Percentiles rank a stretch among this genome's conserved stretches.
Evolutionary conservation across 2,329 filamentous ascomycete genomes (phyloP).

Genomic region (Trichoderma lentiforme): DNA sequence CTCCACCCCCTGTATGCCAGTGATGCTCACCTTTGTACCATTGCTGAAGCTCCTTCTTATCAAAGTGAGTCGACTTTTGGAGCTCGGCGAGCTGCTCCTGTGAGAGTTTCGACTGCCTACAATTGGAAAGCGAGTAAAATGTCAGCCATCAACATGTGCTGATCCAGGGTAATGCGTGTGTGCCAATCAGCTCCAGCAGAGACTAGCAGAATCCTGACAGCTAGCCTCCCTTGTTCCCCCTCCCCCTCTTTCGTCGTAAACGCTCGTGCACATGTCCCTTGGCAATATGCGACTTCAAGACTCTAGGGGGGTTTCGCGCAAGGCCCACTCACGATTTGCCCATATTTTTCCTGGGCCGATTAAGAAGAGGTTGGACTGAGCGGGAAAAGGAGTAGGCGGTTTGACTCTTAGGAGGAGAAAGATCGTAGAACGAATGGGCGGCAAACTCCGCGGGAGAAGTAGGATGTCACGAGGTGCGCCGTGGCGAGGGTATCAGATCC

Average conservation of each 20-base stretch:
- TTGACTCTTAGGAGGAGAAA: neutral
- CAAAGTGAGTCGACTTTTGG: conserved; percentile 95
- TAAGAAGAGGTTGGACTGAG: neutral
- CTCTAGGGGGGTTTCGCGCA: neutral
- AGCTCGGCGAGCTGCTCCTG: conserved; percentile 93
- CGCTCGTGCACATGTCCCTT: neutral
- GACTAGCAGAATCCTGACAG: neutral
- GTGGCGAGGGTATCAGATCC: neutral
- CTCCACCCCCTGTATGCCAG: neutral
- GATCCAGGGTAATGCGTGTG: neutral
- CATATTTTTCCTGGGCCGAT: neutral
- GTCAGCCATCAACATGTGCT: neutral
- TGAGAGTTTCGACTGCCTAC: conserved; percentile 95
- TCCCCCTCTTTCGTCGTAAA: neutral
- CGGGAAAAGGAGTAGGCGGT: neutral
- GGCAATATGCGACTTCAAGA: neutral
- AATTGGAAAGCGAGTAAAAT: neutral
- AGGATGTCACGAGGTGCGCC: conserved; percentile 1
- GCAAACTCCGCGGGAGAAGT: neutral
- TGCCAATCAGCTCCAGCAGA: neutral
- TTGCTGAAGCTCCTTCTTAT: conserved; percentile 99
- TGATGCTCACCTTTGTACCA: conserved; percentile 91
- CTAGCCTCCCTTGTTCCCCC: neutral
- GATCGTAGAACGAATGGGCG: neutral
- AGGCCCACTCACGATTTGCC: conserved; percentile 19